Evolutionary conservation across 2,329 filamentous ascomycete species (phyloP).

Genomic region (Aspergillus felis): DNA sequence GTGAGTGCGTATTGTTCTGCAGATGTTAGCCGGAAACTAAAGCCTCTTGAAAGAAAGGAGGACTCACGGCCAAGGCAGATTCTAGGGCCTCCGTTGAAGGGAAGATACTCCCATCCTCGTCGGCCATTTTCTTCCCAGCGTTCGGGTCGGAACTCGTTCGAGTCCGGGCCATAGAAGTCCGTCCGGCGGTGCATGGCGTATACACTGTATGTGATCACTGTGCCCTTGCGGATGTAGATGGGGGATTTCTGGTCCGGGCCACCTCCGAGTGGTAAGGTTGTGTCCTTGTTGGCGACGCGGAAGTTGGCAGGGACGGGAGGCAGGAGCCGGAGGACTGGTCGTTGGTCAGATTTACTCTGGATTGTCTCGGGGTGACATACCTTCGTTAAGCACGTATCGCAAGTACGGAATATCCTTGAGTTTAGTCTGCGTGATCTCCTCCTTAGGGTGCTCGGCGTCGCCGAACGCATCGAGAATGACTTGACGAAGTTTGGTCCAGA

Average conservation of each 20-base stretch:
- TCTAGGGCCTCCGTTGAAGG: constrained; percentile 37
- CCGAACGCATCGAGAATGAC: constrained; percentile 41
- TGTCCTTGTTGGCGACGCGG: constrained; percentile 39
- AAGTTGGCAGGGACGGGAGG: constrained; percentile 46
- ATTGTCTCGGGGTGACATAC: constrained; percentile 9
- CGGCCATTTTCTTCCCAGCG: constrained; percentile 43
- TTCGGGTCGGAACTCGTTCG: constrained; percentile 46
- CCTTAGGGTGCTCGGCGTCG: constrained; percentile 31
- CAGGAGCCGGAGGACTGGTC: constrained; percentile 39
- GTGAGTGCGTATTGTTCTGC: constrained; percentile 43
- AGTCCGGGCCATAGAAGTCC: constrained; percentile 45
- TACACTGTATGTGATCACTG: constrained; percentile 62
- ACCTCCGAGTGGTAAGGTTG: constrained; percentile 50
- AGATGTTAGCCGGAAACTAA: background rate
- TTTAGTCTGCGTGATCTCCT: constrained; percentile 41
- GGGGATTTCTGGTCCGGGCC: constrained; percentile 58
- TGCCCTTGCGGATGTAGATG: constrained; percentile 63
- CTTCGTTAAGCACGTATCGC: constrained; percentile 38
- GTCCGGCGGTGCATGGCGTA: constrained; percentile 69
- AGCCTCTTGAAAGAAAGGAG: background rate
- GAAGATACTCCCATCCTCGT: constrained; percentile 36
- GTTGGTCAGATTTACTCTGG: background rate
- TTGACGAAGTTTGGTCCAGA: constrained; percentile 35
- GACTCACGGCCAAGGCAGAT: constrained; percentile 40
- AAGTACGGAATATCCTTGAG: constrained; percentile 41